These are phyloP conservation scores for Aquilaria agallochum DNA, from an alignment of 441 rosid genomes.

Conservation along the genomic window DNA sequence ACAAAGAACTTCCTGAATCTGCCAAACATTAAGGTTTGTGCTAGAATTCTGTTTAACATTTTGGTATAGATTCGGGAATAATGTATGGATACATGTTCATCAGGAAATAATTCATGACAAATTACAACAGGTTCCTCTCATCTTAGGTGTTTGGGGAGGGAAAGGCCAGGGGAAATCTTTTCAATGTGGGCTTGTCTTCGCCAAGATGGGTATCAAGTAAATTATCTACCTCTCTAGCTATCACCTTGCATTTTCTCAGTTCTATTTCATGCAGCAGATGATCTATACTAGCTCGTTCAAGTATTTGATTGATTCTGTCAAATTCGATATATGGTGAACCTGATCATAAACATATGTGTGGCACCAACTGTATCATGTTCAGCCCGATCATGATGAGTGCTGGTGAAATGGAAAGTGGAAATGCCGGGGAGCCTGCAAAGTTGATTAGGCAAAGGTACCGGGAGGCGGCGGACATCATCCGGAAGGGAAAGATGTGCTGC, in stretches of 20 bases:
- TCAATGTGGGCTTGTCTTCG: constrained; percentile 95
- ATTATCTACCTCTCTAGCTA: constrained; percentile 9
- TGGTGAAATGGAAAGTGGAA: constrained; percentile 98
- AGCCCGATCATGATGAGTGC: constrained; percentile 99
- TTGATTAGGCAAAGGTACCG: constrained; percentile 96
- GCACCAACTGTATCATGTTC: constrained; percentile 8
- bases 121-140: constrained; percentile 71
- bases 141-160: constrained; percentile 98
- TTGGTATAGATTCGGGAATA: too few relatives aligned
- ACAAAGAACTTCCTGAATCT: constrained; percentile 87
- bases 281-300: too few relatives aligned
- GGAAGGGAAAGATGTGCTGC: constrained; percentile 93
- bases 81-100: background rate
- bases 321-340: background rate
- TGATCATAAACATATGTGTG: too few relatives aligned
- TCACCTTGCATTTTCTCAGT: too few relatives aligned
- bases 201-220: constrained; percentile 97
- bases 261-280: too few relatives aligned
- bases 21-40: constrained; percentile 80
- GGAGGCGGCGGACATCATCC: constrained; percentile 93
- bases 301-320: background rate
- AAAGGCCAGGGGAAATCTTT: constrained; percentile 97
- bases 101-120: background rate
- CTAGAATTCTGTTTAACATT: too few relatives aligned
- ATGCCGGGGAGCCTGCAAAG: constrained; percentile 96